Conservation (phyloP, 208 protist species). For the Trypanosoma congolense region DNA sequence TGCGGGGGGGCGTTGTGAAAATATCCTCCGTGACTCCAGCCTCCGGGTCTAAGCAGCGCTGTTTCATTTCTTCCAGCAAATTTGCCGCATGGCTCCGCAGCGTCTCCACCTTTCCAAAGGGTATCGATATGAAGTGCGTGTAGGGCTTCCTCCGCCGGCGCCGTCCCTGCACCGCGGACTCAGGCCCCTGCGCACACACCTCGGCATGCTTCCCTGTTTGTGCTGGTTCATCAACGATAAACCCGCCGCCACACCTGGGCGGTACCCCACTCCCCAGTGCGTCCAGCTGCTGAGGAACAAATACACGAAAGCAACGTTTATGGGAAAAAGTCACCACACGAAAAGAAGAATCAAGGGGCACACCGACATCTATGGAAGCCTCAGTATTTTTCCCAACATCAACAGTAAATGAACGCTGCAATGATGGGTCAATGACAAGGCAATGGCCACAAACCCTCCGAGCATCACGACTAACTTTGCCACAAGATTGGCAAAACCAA, state of each 20-base stretch:
- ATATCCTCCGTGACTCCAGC: conserved; percentile 31
- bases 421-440: conserved; percentile 13
- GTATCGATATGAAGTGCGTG: conserved; percentile 81
- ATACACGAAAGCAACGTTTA: conserved; percentile 14
- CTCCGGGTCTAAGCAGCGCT: conserved; percentile 10
- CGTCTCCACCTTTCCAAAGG: conserved; percentile 48
- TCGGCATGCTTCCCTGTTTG: no score
- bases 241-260: no score
- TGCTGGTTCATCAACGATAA: no score
- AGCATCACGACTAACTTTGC: conserved; percentile 4
- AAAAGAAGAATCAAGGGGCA: conserved; percentile 9
- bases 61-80: conserved; percentile 30
- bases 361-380: background rate
- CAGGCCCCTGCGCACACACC: no score
- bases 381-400: conserved; percentile 3
- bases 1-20: conserved; percentile 30
- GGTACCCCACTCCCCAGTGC: no score
- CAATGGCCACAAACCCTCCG: conserved; percentile 20
- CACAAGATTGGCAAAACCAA: conserved; percentile 10
- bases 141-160: conserved; percentile 20
- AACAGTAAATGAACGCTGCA: background rate
- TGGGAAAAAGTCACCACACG: conserved; percentile 11
- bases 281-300: background rate
- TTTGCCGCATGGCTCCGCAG: conserved; percentile 19
- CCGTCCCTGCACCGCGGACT: no score